Evolutionary conservation across 305 asterid species (phyloP).

Genomic region (Coffea humblotiana): DNA sequence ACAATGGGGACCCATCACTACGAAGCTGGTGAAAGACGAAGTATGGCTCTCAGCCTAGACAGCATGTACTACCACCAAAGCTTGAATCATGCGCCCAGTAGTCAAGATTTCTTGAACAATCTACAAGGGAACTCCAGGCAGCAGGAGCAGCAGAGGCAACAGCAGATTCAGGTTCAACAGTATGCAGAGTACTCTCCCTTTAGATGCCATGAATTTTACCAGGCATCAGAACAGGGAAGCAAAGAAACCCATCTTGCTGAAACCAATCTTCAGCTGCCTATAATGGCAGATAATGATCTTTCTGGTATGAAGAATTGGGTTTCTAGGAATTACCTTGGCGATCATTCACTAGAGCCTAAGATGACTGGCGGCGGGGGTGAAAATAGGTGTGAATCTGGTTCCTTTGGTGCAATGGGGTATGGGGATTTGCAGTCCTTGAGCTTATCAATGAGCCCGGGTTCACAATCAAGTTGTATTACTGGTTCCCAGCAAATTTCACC

Average conservation of each 20-base stretch:
- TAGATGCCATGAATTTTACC: conserved; percentile 46
- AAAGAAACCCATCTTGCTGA: conserved; percentile 30
- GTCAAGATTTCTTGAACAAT: conserved; percentile 48
- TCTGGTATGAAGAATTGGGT: conserved; percentile 31
- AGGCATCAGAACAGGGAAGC: conserved; percentile 26
- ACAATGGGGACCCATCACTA: conserved; percentile 67
- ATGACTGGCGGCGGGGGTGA: conserved; percentile 25
- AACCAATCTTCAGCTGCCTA: conserved; percentile 34
- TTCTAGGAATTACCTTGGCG: conserved; percentile 16
- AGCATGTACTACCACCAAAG: conserved; percentile 62
- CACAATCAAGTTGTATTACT: conserved; percentile 66
- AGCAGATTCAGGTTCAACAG: conserved; percentile 41
- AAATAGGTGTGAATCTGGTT: conserved; percentile 22
- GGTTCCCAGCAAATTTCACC: conserved; percentile 51
- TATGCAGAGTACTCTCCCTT: conserved; percentile 47
- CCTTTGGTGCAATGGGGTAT: conserved; percentile 26
- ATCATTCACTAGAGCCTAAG: conserved; percentile 31
- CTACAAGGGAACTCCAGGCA: conserved; percentile 41
- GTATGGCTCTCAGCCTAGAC: conserved; percentile 72
- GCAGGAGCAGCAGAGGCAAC: conserved; percentile 30
- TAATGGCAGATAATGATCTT: conserved; percentile 40
- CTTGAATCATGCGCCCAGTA: conserved; percentile 39
- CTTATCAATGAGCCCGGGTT: conserved; percentile 79
- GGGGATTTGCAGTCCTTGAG: conserved; percentile 53
- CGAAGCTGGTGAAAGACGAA: conserved; percentile 50